phyloP scores from a whole-genome alignment of 306 rosid genomes.

The Alnus glutinosa region DNA sequence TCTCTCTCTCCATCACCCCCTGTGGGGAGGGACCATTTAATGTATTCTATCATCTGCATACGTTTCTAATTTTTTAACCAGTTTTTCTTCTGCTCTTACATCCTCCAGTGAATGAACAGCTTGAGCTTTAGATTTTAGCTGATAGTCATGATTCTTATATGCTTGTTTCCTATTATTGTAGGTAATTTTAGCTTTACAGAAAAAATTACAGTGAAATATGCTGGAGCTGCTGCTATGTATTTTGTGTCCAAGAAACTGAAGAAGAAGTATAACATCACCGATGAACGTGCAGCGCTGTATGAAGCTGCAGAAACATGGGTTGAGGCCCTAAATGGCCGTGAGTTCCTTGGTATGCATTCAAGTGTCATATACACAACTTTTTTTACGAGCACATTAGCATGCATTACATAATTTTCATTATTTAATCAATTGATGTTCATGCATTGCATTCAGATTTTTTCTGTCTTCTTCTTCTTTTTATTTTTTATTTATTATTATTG shows the following conservation, averaged over 20 bases:
- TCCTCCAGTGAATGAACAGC: slow-evolving; percentile 10
- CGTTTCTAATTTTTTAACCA: neutral
- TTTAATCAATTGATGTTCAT: neutral
- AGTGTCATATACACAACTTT: slow-evolving; percentile 9
- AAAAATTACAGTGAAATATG: slow-evolving; percentile 80
- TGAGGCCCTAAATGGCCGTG: slow-evolving; percentile 80
- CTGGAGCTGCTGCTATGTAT: slow-evolving; percentile 98
- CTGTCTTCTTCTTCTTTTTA: neutral
- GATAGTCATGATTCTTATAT: neutral
- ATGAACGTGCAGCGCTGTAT: slow-evolving; percentile 90
- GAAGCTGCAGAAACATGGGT: slow-evolving; percentile 99
- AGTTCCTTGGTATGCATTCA: slow-evolving; percentile 73
- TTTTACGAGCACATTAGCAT: slow-evolving; percentile 17
- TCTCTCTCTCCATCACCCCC: neutral
- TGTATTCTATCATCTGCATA: neutral
- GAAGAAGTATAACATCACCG: slow-evolving; percentile 92
- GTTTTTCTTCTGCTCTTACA: neutral
- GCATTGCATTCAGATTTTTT: neutral
- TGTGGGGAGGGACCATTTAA: neutral
- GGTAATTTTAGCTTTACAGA: slow-evolving; percentile 85
- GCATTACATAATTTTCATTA: neutral
- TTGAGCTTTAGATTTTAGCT: slow-evolving; percentile 18
- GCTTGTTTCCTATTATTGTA: slow-evolving; percentile 28
- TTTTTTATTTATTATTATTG: neutral
- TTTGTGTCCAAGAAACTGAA: slow-evolving; percentile 91